These are phyloP conservation scores for Geoglossum cookeanum DNA, from an alignment of 2,329 filamentous ascomycete species.

Conservation along the genomic window DNA sequence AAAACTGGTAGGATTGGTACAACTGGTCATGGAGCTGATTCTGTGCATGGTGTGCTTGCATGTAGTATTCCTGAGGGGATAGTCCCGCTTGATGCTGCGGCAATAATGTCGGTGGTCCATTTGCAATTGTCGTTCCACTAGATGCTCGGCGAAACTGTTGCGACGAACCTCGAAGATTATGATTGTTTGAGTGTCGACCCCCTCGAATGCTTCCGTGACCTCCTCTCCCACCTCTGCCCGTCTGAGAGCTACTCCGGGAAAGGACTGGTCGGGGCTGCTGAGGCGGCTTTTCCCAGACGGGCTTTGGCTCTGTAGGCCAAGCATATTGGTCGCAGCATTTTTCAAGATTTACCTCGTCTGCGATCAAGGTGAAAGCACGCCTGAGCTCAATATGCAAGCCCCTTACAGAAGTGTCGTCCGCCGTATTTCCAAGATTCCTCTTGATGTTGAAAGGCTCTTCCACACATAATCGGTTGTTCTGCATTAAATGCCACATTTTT, in stretches of 20 bases:
- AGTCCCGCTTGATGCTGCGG: not conserved
- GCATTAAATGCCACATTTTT: constrained; percentile 68
- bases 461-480: constrained; percentile 76
- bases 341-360: constrained; percentile 52
- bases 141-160: not conserved
- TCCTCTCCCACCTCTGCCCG: constrained; percentile 6
- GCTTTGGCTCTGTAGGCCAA: constrained; percentile 64
- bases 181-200: constrained; percentile 27
- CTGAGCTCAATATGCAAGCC: constrained; percentile 81
- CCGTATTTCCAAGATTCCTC: constrained; percentile 87
- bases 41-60: not conserved
- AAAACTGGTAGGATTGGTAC: constrained; percentile 11
- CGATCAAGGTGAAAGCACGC: constrained; percentile 67
- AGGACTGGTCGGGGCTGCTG: constrained; percentile 37
- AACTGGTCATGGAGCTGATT: constrained; percentile 18
- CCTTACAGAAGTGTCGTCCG: constrained; percentile 82
- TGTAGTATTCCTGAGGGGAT: constrained; percentile 3
- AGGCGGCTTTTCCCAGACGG: constrained; percentile 34
- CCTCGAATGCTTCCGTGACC: constrained; percentile 32
- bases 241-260: constrained; percentile 23
- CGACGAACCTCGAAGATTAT: constrained; percentile 18
- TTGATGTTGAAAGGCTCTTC: constrained; percentile 89
- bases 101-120: not conserved
- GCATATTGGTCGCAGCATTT: constrained; percentile 77
- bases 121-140: constrained; percentile 2